Evolutionary conservation across 441 rosid genomes (phyloP).

Genomic region (Jatropha multifida): DNA sequence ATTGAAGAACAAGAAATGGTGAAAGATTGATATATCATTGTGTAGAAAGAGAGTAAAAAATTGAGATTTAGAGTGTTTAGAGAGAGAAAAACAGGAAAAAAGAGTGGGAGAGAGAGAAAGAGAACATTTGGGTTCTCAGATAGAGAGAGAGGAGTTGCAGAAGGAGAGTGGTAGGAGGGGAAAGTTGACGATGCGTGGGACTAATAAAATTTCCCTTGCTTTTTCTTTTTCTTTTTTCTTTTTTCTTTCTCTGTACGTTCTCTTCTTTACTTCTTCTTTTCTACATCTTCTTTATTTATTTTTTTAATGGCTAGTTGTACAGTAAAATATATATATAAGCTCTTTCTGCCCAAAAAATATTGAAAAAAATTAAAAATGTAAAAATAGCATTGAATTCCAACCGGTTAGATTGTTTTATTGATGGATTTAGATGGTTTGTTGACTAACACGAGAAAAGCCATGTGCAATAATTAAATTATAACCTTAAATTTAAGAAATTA

Average conservation of each 20-base stretch:
- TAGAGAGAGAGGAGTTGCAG: slow-evolving; percentile 8
- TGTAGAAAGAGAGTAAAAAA: neutral
- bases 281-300: too few species aligned
- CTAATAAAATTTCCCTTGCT: neutral
- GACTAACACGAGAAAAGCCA: neutral
- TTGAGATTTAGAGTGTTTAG: neutral
- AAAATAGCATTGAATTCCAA: too few species aligned
- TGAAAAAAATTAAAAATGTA: too few species aligned
- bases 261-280: neutral
- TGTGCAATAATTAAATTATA: too few species aligned
- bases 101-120: slow-evolving; percentile 1
- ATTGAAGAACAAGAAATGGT: slow-evolving; percentile 4
- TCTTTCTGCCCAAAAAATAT: too few species aligned
- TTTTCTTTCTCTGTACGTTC: neutral
- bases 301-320: neutral
- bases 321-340: neutral
- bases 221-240: neutral
- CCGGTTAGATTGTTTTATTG: too few species aligned
- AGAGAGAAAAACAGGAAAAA: neutral
- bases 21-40: slow-evolving; percentile 17
- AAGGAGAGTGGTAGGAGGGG: slow-evolving; percentile 6
- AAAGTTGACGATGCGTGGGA: slow-evolving; percentile 25
- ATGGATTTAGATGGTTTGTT: too few species aligned
- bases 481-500: neutral
- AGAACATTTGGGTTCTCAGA: slow-evolving; percentile 13